Base-by-base conservation (phyloP, 2,329 filamentous ascomycete species). In the Cercospora beticola region DNA sequence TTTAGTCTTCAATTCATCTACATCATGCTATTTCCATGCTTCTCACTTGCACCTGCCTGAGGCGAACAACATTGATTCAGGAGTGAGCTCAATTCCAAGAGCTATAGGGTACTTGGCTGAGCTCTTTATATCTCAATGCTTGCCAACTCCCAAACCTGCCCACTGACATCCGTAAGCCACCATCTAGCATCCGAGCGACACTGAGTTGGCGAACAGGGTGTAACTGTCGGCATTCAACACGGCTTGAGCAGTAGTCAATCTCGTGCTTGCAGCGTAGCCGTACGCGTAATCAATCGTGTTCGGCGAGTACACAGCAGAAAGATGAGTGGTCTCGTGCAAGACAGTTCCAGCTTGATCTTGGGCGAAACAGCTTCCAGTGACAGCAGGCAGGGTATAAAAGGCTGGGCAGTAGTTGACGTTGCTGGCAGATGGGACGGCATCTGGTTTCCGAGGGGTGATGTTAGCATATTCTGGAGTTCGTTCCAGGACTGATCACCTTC, bases 271-370 rank as follows among this genome's bases (percentile, higher is more conserved):
- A 16, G 54, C 54, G 54, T 28, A 58, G 26, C 54, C 54, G 54
- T 58, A 58, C 8, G 54, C 54, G 3, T 58, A 58, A 10, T 58
- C 54, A 16, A 58, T 26, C 1, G 54, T 58, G n/a, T 58, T 58
- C 0, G 54, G 54, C 0, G 21, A 28, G 54, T 58, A 58, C 3
- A 58, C 54, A 12, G 26, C 30, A 9, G 54, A 26, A 31, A 26
- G n/a, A 26, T 58, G 54, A 2, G 54, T 58, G 9, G 54, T 58
- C 54, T 58, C 54, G 28, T 58, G 54, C 54, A 58, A 6, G 30
- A 58, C 54, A 30, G 54, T 58, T 9, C 54, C 54, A 30, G 54
- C 54, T 28, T 58, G 54, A 58, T 58, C 54, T 31, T 58, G 54
- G 16, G 54, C 54, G 23, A 16, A 58, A 18, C 54, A 58, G 21